Conservation (phyloP, 768 basidiomycete species). For the Pisolithus marmoratus region DNA sequence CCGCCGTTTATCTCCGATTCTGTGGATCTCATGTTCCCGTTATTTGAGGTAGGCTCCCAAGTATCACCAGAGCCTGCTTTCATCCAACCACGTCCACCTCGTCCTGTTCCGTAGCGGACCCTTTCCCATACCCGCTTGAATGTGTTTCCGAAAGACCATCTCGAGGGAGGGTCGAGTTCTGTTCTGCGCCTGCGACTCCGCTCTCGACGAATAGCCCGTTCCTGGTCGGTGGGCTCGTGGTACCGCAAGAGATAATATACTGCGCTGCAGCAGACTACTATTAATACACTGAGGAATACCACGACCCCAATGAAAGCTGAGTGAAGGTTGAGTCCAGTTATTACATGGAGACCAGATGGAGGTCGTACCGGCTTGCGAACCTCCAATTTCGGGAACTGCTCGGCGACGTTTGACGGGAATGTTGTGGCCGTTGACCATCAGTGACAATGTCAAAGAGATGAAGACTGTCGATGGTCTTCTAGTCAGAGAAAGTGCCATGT, state of each 20-base stretch:
- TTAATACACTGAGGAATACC: constrained; percentile 47
- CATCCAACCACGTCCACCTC: constrained; percentile 43
- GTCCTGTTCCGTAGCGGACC: constrained; percentile 14
- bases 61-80: constrained; percentile 44
- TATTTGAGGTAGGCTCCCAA: constrained; percentile 35
- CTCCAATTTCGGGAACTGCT: constrained; percentile 42
- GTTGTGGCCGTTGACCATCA: not conserved
- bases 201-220: constrained; percentile 31
- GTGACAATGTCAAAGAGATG: not conserved
- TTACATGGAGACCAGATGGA: not conserved
- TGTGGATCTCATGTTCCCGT: not conserved
- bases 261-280: constrained; percentile 46
- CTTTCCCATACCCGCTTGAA: constrained; percentile 22
- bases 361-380: constrained; percentile 43
- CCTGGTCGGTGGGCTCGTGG: constrained; percentile 38
- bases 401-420: constrained; percentile 14
- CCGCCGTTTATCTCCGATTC: constrained; percentile 1
- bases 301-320: constrained; percentile 59
- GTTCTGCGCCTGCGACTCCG: constrained; percentile 24
- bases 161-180: constrained; percentile 11
- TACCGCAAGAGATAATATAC: constrained; percentile 53
- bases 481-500: not conserved
- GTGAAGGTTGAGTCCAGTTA: not conserved
- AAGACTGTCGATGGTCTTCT: not conserved
- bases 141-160: constrained; percentile 21